Evolutionary conservation across 345 rosid genomes (phyloP).

Genomic region (Citrus unshiu): DNA sequence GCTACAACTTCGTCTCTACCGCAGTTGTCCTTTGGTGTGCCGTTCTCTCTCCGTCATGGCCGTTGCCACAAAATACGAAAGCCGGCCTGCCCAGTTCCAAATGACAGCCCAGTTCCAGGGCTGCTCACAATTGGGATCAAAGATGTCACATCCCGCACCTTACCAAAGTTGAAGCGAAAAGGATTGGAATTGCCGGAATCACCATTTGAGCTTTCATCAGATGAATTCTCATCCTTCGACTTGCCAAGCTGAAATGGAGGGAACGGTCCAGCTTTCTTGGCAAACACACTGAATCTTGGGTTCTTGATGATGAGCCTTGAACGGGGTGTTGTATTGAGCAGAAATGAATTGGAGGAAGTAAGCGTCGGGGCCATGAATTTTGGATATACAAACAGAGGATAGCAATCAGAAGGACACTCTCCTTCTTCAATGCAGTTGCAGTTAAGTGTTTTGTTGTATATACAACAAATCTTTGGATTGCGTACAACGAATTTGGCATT

Average conservation of each 20-base stretch:
- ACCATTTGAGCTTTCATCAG: constrained; percentile 25
- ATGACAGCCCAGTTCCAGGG: constrained; percentile 18
- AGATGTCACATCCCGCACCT: constrained; percentile 55
- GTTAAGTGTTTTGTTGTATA: constrained; percentile 7
- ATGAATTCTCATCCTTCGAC: constrained; percentile 27
- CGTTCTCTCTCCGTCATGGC: too few relatives aligned
- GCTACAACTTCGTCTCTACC: too few relatives aligned
- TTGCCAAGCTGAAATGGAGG: constrained; percentile 49
- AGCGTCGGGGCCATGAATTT: constrained; percentile 50
- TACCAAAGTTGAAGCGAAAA: constrained; percentile 59
- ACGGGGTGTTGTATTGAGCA: constrained; percentile 39
- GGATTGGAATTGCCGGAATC: constrained; percentile 42
- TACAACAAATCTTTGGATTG: background rate
- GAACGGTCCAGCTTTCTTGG: constrained; percentile 50
- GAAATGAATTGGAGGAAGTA: constrained; percentile 70
- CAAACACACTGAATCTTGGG: constrained; percentile 43
- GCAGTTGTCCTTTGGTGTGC: too few relatives aligned
- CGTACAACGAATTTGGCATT: too few relatives aligned
- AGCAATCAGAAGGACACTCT: constrained; percentile 1
- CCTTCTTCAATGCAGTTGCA: constrained; percentile 20
- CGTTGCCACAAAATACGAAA: too few relatives aligned
- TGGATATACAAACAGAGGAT: background rate
- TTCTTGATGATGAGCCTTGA: constrained; percentile 32
- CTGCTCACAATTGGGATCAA: constrained; percentile 49
- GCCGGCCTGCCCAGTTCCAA: constrained; percentile 21